These are phyloP conservation scores for Begonia fuchsioides DNA, from an alignment of 306 rosid species.

Conservation along the genomic window DNA sequence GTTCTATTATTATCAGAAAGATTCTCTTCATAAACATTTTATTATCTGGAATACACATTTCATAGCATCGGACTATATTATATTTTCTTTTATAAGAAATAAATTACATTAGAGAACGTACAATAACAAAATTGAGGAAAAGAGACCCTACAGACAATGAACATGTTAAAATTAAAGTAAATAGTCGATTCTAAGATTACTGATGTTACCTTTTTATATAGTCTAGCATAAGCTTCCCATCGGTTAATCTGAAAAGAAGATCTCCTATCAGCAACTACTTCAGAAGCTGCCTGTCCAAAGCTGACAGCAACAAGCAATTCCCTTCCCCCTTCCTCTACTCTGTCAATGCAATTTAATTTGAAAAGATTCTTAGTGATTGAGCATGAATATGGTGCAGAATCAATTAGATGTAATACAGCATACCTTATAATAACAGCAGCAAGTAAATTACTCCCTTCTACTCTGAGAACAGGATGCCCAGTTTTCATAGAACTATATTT, in stretches of 20 bases:
- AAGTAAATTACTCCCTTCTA: conserved; percentile 89
- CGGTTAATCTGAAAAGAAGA: conserved; percentile 59
- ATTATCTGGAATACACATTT: no score
- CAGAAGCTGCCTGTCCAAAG: conserved; percentile 73
- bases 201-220: conserved; percentile 60
- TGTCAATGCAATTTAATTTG: conserved; percentile 22
- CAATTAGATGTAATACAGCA: conserved; percentile 3
- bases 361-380: conserved; percentile 5
- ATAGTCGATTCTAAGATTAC: no score
- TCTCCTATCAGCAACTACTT: conserved; percentile 83
- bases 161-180: no score
- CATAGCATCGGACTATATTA: no score
- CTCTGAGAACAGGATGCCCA: conserved; percentile 95
- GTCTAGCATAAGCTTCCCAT: conserved; percentile 84
- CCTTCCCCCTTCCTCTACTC: conserved; percentile 66
- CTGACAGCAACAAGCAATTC: conserved; percentile 89
- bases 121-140: no score
- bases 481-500: conserved; percentile 54
- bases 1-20: no score
- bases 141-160: no score
- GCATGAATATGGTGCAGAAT: background rate
- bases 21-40: no score
- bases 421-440: conserved; percentile 82
- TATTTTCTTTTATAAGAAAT: no score
- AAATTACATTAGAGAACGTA: no score